Evolutionary conservation across 2,329 filamentous ascomycete genomes (phyloP), one percentile per base, ranked within the genome.

Genomic region (Arthrobotrys pseudoclavata): DNA sequence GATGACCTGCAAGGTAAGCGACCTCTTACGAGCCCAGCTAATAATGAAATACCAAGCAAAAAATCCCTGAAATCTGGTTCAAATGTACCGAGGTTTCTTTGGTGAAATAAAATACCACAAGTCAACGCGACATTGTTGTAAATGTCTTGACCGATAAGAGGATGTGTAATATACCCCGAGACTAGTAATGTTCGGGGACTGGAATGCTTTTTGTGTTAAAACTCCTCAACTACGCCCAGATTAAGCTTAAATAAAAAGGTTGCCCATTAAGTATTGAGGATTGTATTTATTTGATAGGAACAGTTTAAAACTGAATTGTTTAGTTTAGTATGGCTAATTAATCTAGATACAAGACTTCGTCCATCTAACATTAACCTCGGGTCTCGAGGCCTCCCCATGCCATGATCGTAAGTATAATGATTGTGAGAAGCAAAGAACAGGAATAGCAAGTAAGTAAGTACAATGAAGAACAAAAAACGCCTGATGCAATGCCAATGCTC

Each of bases 401-500:
- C 24, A 52, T 53, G 10, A n/a, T n/a, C 26, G 26, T 57, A 57
- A 57, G 45, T 52, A 48, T 42, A 68, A 62, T 45, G n/a, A 20
- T 45, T 18, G 29, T 42, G 48, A 20, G 26, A 29, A 20, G 24
- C 18, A 29, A 53, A 47, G 57, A 57, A 10, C 20, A 29, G 22
- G 24, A 45, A 20, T 6, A 20, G 42, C 42, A 66, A 67, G 31
- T 74, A 66, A 67, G 31, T 74, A 61, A 26, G 53, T 74, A 62
- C 69, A 66, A 47, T 31, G 42, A 74, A 62, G 20, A 45, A 45
- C 2, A 45, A 22, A 34, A 63, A 50, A 63, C 60, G 40, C 60
- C 40, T 31, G 7, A 48, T 63, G 60, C 24, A 48, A 63, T 63
- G 45, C 45, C 20, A 53, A 62, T 62, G 67, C 45, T 31, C 22